A percentile compares a stretch with the other conserved stretches of the same genome.
These are phyloP conservation scores for Cystobasidium tubakii DNA, from an alignment of 768 basidiomycete species.

Conservation along the genomic window DNA sequence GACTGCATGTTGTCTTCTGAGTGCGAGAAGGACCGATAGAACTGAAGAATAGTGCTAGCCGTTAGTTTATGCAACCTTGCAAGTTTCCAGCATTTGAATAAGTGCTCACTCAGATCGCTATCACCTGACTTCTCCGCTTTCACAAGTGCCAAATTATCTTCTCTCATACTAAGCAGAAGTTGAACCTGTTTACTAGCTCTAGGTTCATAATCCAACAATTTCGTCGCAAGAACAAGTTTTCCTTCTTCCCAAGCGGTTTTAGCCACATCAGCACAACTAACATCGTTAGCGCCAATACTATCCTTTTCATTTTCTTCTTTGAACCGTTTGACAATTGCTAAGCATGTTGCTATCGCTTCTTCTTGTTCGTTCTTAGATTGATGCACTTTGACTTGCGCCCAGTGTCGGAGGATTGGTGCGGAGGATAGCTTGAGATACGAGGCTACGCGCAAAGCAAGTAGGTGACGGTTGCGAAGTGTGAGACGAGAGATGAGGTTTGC, in stretches of 20 bases:
- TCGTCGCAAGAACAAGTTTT: conserved; percentile 69
- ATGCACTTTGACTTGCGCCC: conserved; percentile 88
- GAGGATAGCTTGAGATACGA: conserved; percentile 74
- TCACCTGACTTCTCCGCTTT: conserved; percentile 94
- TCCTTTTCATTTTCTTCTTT: conserved; percentile 61
- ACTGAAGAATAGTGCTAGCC: conserved; percentile 56
- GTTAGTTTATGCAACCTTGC: too few relatives aligned
- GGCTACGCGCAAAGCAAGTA: conserved; percentile 85
- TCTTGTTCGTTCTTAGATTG: conserved; percentile 56
- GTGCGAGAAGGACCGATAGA: conserved; percentile 82
- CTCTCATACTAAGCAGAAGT: conserved; percentile 85
- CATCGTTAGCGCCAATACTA: conserved; percentile 52
- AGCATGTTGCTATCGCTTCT: conserved; percentile 73
- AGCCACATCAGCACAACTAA: conserved; percentile 92
- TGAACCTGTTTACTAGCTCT: conserved; percentile 88
- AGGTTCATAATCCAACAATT: conserved; percentile 84
- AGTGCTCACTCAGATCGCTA: conserved; percentile 82
- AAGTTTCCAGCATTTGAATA: too few relatives aligned
- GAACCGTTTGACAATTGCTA: conserved; percentile 82
- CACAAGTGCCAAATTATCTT: conserved; percentile 74
- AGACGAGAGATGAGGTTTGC: conserved; percentile 73
- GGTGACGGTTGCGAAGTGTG: conserved; percentile 78
- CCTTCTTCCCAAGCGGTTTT: conserved; percentile 88
- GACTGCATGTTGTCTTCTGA: conserved; percentile 72
- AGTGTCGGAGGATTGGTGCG: conserved; percentile 82